These are phyloP conservation scores for Ampelomyces quisqualis DNA, from an alignment of 2,329 filamentous ascomycete genomes.

Conservation along the genomic window DNA sequence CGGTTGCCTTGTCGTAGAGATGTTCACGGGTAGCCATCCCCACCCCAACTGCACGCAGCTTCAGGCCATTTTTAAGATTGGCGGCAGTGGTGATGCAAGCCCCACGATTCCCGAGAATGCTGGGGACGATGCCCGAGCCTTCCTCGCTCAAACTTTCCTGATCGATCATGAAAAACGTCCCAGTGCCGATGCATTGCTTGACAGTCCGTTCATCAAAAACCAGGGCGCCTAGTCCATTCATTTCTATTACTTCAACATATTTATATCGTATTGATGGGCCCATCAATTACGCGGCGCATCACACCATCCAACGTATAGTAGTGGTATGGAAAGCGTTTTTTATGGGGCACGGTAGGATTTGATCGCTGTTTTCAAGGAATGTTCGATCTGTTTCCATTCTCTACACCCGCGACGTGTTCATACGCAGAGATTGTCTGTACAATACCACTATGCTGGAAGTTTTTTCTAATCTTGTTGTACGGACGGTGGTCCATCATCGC, in stretches of 20 bases:
- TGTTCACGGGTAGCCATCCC: conserved; percentile 96
- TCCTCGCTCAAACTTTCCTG: conserved; percentile 89
- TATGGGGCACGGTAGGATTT: not conserved
- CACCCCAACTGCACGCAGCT: conserved; percentile 97
- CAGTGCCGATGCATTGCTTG: conserved; percentile 85
- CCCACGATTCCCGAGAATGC: conserved; percentile 87
- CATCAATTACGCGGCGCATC: conserved; percentile 1
- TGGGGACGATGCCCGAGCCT: conserved; percentile 78
- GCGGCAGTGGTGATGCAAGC: conserved; percentile 76
- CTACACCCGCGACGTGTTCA: conserved; percentile 17
- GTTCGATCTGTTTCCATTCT: not conserved
- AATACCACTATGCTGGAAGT: conserved; percentile 9
- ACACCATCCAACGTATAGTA: conserved; percentile 11
- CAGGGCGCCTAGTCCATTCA: conserved; percentile 47
- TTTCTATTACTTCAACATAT: conserved; percentile 4
- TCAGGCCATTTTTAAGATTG: conserved; percentile 97
- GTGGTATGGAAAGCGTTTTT: not conserved
- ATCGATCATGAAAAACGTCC: conserved; percentile 91
- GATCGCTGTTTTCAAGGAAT: not conserved
- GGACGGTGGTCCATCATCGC: not conserved
- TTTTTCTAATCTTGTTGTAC: conserved; percentile 2
- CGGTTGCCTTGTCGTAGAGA: conserved; percentile 94
- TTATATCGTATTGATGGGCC: not conserved
- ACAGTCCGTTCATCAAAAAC: conserved; percentile 77
- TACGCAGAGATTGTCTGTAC: conserved; percentile 14